Evolutionary conservation across 306 rosid genomes (phyloP), one percentile per base, ranked within the genome.

Genomic region (Prosopis cineraria): DNA sequence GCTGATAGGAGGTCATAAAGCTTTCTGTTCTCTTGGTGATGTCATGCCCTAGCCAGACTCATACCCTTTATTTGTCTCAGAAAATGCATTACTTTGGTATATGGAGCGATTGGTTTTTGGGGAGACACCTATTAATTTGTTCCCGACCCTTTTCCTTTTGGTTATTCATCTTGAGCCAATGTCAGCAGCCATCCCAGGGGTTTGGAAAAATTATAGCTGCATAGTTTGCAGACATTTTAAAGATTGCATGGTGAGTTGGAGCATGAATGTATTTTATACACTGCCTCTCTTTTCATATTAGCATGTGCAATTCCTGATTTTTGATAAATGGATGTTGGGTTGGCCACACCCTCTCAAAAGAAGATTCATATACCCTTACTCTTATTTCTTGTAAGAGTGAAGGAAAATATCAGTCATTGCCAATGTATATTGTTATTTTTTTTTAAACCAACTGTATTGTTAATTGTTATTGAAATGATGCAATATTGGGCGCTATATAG

Each of bases 401-500:
- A 48, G 40, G 72, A 44, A 31, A 74, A 25, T 20, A 25, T 10
- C 4, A 30, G 19, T 20, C 39, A 34, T 4, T 78, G 70, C 59
- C 50, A n/a, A 22, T 59, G 65, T 58, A 70, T 58, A 3, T 17
- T 44, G 50, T 2, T 14, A 13, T 44, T 44, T 44, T 44, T 43
- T 3, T 43, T 43, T 3, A 41, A 41, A 11, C 45, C 45, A 41
- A 41, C 16, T 41, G 17, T 44, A 3, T 14, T 44, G 50, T 44
- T 44, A 44, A 41, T 69, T 68, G 48, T 47, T 19, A 62, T 70
- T 62, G 67, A 71, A 62, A 44, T 7, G 29, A 48, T 71, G 73
- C 77, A 59, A 59, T 71, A 16, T 47, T 60, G 52, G 50, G 82
- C 34, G 47, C 33, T 70, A 31, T 47, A 34, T 48, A 30, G 47